Percentiles rank a stretch among this genome's conserved stretches.
Evolutionary conservation across 1,139 yeast species (phyloP).

Genomic region (Nakaseomyces delphensis): DNA sequence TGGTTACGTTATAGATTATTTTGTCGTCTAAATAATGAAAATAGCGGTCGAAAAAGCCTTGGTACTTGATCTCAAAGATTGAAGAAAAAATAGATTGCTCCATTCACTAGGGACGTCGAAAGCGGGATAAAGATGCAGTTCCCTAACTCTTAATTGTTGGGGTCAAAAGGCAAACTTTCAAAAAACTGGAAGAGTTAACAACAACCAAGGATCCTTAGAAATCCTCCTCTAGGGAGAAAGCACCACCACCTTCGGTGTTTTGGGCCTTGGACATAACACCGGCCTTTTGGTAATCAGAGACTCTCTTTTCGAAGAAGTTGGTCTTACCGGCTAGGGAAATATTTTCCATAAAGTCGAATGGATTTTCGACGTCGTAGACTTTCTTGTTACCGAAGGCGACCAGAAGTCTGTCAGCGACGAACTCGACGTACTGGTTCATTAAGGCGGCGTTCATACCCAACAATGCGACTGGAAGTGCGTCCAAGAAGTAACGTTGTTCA

Average conservation of each 20-base stretch:
- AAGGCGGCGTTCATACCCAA: conserved; percentile 90
- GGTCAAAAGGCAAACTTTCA: too few relatives aligned
- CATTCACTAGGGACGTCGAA: too few relatives aligned
- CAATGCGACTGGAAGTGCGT: conserved; percentile 85
- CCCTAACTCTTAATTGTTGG: too few relatives aligned
- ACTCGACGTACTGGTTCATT: conserved; percentile 97
- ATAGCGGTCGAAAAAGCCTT: neutral
- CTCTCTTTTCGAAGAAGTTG: conserved; percentile 98
- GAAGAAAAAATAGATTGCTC: neutral
- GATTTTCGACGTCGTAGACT: conserved; percentile 79
- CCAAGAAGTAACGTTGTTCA: conserved; percentile 91
- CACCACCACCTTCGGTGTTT: conserved; percentile 37
- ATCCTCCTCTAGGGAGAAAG: conserved; percentile 44
- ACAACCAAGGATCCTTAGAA: conserved; percentile 29
- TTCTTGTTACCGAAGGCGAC: conserved; percentile 86
- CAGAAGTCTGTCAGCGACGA: conserved; percentile 90
- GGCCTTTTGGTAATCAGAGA: conserved; percentile 96
- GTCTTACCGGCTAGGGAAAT: conserved; percentile 97
- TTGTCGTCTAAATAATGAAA: neutral
- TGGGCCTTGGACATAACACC: conserved; percentile 79
- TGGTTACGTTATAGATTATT: neutral
- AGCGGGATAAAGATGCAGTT: neutral
- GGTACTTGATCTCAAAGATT: neutral
- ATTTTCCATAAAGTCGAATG: conserved; percentile 98
- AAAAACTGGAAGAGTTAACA: conserved; percentile 31